Evolutionary conservation across 2,329 filamentous ascomycete species (phyloP).

Genomic region (Neofusicoccum ribis): DNA sequence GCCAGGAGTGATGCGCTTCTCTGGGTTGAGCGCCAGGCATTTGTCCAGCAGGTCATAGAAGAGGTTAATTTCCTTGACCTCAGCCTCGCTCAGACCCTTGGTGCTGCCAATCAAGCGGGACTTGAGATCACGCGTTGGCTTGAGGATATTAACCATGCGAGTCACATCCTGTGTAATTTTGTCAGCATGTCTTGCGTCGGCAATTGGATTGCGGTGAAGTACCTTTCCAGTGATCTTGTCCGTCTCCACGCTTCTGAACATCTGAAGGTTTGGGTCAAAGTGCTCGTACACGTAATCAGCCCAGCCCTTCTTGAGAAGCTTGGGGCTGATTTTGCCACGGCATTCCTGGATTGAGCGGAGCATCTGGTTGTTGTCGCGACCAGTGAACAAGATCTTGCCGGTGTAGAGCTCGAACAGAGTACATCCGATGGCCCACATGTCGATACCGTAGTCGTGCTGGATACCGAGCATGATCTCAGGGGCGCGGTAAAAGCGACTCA

Average conservation of each 20-base stretch:
- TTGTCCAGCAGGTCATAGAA: conserved; percentile 88
- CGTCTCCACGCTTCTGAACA: conserved; percentile 81
- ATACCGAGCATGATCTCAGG: conserved; percentile 84
- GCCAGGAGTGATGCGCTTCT: conserved; percentile 82
- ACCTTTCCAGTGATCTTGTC: conserved; percentile 81
- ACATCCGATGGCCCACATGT: conserved; percentile 98
- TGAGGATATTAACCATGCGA: conserved; percentile 69
- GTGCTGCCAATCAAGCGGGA: conserved; percentile 72
- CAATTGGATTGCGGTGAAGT: conserved; percentile 20
- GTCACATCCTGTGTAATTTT: conserved; percentile 59
- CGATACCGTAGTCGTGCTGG: conserved; percentile 89
- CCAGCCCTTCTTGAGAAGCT: conserved; percentile 76
- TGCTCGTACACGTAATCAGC: conserved; percentile 68
- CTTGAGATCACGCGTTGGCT: conserved; percentile 68
- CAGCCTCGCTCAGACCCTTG: conserved; percentile 69
- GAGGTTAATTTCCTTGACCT: conserved; percentile 74
- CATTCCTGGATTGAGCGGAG: conserved; percentile 94
- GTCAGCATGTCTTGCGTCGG: conserved; percentile 22
- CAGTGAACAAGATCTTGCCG: conserved; percentile 94
- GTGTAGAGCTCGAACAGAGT: conserved; percentile 97
- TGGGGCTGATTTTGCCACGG: conserved; percentile 85
- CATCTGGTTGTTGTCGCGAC: conserved; percentile 98
- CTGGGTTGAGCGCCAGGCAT: conserved; percentile 85
- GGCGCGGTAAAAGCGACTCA: conserved; percentile 95
- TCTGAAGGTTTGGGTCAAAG: conserved; percentile 75